A percentile compares a stretch with the other conserved stretches of the same genome.
Evolutionary conservation across 2,329 filamentous ascomycete species (phyloP).

Genomic region (Phyllosticta ampelicida): DNA sequence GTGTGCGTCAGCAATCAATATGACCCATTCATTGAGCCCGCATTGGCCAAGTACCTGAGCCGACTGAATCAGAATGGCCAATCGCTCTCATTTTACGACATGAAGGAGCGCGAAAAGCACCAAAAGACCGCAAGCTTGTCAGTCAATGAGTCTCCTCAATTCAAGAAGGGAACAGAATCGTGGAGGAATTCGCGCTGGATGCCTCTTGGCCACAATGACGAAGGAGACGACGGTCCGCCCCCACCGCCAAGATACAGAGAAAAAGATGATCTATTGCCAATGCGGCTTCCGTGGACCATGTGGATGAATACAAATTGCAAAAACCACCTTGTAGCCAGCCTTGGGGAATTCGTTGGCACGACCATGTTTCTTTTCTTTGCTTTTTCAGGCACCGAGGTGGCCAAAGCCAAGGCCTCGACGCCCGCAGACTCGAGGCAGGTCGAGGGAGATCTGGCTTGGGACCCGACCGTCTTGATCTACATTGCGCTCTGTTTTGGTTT

Average conservation of each 20-base stretch:
- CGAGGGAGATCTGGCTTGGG: constrained; percentile 28
- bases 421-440: constrained; percentile 27
- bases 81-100: constrained; percentile 4
- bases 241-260: not conserved
- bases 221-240: not conserved
- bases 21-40: not conserved
- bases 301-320: constrained; percentile 28
- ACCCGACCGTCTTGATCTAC: constrained; percentile 31
- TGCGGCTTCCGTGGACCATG: constrained; percentile 26
- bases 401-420: constrained; percentile 31
- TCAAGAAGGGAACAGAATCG: not conserved
- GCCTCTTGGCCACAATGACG: constrained; percentile 1
- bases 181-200: constrained; percentile 4
- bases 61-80: not conserved
- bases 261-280: constrained; percentile 2
- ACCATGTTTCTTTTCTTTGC: constrained; percentile 15
- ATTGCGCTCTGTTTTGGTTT: constrained; percentile 28
- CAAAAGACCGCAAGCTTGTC: constrained; percentile 1
- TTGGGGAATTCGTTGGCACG: constrained; percentile 9
- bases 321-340: constrained; percentile 16
- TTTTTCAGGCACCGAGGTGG: constrained; percentile 33
- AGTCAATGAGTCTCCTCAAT: not conserved
- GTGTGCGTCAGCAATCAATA: not conserved
- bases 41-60: not conserved
- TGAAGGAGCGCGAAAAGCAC: constrained; percentile 5